Conservation (phyloP, 768 basidiomycete species). For the Calocybe cyanea region DNA sequence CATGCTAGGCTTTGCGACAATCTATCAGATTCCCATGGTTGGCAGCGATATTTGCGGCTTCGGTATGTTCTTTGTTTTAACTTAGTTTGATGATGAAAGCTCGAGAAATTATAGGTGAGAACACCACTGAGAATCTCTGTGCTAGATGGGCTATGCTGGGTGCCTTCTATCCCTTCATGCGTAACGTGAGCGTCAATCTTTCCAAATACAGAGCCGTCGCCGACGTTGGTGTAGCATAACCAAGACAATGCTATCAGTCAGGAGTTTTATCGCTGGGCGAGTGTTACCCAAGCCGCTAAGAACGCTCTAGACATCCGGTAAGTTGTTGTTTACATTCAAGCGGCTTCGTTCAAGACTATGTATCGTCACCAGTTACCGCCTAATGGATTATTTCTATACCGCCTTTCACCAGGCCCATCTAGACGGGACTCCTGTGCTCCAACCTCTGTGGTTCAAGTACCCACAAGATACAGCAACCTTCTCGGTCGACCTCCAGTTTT, state of each 20-base stretch:
- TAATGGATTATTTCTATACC: constrained; percentile 70
- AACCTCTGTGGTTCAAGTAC: constrained; percentile 64
- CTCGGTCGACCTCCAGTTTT: constrained; percentile 62
- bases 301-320: constrained; percentile 60
- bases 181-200: constrained; percentile 49
- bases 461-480: constrained; percentile 58
- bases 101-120: constrained; percentile 31
- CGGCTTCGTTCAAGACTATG: background rate
- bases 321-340: constrained; percentile 11
- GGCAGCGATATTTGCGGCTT: constrained; percentile 73
- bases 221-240: constrained; percentile 42
- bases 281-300: constrained; percentile 53
- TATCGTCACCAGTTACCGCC: constrained; percentile 44
- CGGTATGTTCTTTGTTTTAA: constrained; percentile 29
- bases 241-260: constrained; percentile 48
- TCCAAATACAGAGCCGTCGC: background rate
- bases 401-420: constrained; percentile 54
- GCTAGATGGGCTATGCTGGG: constrained; percentile 76
- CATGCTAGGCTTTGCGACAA: constrained; percentile 57
- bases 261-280: constrained; percentile 66
- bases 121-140: constrained; percentile 67
- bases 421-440: constrained; percentile 58
- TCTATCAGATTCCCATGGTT: constrained; percentile 73
- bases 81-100: background rate
- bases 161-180: constrained; percentile 78